A percentile compares a stretch with the other conserved stretches of the same genome.
Conservation (phyloP, 495 filamentous ascomycete species). For the Podospora bellae-mahoneyi region DNA sequence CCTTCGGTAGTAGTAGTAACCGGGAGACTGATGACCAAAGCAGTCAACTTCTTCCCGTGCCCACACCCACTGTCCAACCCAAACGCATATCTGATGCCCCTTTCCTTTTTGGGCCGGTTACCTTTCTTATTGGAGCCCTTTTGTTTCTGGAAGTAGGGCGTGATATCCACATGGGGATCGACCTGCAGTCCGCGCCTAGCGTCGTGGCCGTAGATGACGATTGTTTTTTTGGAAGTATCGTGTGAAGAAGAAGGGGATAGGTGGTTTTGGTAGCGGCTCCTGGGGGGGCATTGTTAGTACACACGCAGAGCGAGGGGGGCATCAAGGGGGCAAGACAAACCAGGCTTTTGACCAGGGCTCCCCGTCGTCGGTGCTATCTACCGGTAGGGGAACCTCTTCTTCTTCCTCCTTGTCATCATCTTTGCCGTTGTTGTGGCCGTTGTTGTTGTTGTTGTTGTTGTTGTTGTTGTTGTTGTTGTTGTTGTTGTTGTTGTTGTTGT, state of each 20-base stretch:
- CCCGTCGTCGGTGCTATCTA: slow-evolving; percentile 49
- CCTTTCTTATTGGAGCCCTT: not conserved
- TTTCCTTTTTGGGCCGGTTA: slow-evolving; percentile 15
- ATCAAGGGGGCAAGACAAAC: slow-evolving; percentile 6
- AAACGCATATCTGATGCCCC: slow-evolving; percentile 58
- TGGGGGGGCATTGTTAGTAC: not conserved
- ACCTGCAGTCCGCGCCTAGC: slow-evolving; percentile 62
- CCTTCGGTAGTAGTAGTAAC: not conserved
- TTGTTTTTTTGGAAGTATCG: slow-evolving; percentile 28
- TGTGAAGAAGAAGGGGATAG: slow-evolving; percentile 5
- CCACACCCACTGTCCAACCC: slow-evolving; percentile 84
- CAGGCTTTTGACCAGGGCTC: slow-evolving; percentile 65
- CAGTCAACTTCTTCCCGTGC: slow-evolving; percentile 68
- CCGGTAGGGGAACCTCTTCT: slow-evolving; percentile 44
- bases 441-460: too few relatives aligned
- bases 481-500: slow-evolving; percentile 10
- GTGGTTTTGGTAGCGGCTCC: slow-evolving; percentile 36
- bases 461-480: not conserved
- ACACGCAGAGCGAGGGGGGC: too few relatives aligned
- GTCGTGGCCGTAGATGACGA: slow-evolving; percentile 85
- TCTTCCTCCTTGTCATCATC: slow-evolving; percentile 2
- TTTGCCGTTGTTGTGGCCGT: not conserved
- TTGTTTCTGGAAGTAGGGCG: slow-evolving; percentile 28
- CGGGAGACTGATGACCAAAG: slow-evolving; percentile 64
- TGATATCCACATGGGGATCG: slow-evolving; percentile 24